Conservation (phyloP, 768 basidiomycete genomes). For the Naganishia vaughanmartiniae region DNA sequence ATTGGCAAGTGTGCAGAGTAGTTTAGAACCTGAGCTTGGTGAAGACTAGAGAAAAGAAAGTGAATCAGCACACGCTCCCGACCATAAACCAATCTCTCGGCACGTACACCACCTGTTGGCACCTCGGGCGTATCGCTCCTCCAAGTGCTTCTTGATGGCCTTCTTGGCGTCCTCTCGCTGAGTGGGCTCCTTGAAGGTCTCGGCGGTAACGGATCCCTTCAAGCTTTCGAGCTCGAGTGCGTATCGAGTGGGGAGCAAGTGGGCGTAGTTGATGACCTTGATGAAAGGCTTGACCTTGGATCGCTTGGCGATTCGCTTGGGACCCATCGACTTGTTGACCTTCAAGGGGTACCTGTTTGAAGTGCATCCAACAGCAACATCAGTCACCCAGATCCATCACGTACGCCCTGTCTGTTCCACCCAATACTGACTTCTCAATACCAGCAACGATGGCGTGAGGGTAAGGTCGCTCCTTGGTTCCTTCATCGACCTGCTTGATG, state of each 20-base stretch:
- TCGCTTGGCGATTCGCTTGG: constrained; percentile 86
- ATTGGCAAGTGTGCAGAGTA: constrained; percentile 23
- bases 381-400: neutral
- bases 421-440: constrained; percentile 66
- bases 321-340: constrained; percentile 95
- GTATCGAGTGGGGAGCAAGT: constrained; percentile 99
- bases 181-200: constrained; percentile 96
- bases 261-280: constrained; percentile 99
- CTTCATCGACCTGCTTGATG: constrained; percentile 95
- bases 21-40: constrained; percentile 52
- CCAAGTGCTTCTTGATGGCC: constrained; percentile 89
- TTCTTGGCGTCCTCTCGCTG: constrained; percentile 94
- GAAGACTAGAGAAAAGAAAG: constrained; percentile 43
- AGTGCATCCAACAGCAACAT: neutral
- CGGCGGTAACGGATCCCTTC: constrained; percentile 76
- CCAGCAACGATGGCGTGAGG: constrained; percentile 98
- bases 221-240: constrained; percentile 91
- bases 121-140: constrained; percentile 87
- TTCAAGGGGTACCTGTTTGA: constrained; percentile 75
- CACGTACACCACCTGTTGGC: constrained; percentile 87
- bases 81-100: neutral
- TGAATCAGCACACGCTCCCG: neutral
- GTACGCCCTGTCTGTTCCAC: neutral
- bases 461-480: constrained; percentile 91
- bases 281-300: constrained; percentile 99